Conservation (phyloP, 768 basidiomycete species). For the Melanogaster broomeanus region DNA sequence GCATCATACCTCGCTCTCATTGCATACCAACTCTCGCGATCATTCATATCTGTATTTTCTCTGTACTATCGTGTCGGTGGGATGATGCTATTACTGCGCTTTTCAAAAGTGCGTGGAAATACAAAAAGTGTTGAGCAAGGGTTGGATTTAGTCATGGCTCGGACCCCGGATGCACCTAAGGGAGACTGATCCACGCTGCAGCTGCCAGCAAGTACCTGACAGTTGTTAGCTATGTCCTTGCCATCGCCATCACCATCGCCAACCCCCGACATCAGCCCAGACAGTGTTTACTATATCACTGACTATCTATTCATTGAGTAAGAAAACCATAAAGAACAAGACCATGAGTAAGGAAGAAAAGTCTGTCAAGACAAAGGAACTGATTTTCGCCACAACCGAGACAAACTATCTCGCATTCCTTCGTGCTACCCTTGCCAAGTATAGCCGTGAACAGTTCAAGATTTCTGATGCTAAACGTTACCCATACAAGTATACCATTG, state of each 20-base stretch:
- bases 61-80: neutral
- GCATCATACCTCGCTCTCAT: constrained; percentile 26
- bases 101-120: too few relatives aligned
- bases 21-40: constrained; percentile 19
- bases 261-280: too few relatives aligned
- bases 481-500: constrained; percentile 11
- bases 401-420: constrained; percentile 8
- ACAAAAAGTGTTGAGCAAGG: neutral
- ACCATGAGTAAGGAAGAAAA: constrained; percentile 5
- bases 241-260: too few relatives aligned
- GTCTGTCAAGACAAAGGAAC: constrained; percentile 4
- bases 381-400: neutral
- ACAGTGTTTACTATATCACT: too few relatives aligned
- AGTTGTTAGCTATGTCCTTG: too few relatives aligned
- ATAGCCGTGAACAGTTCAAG: constrained; percentile 3
- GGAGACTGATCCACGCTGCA: too few relatives aligned
- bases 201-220: too few relatives aligned
- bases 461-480: constrained; percentile 23
- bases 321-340: too few relatives aligned
- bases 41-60: constrained; percentile 7
- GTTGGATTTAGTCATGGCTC: neutral
- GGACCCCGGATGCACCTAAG: neutral
- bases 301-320: too few relatives aligned
- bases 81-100: neutral
- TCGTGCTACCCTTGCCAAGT: constrained; percentile 8